A percentile compares a stretch with the other conserved stretches of the same genome.
Evolutionary conservation across 345 rosid species (phyloP).

Genomic region (Dovyalis caffra): DNA sequence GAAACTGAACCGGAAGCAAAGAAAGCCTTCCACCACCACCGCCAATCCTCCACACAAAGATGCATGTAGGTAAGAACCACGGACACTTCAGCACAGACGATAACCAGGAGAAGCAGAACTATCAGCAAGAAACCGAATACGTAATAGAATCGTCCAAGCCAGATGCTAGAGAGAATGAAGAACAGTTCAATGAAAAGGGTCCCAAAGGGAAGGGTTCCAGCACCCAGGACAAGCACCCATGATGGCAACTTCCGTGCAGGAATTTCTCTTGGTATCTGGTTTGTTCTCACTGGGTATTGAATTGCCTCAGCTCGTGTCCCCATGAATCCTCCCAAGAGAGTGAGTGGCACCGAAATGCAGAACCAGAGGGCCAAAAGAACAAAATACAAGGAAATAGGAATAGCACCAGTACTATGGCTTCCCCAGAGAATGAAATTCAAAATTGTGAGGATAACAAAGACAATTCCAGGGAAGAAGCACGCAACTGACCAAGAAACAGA

Average conservation of each 20-base stretch:
- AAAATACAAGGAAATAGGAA: constrained; percentile 73
- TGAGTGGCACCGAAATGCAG: constrained; percentile 80
- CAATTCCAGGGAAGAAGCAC: constrained; percentile 82
- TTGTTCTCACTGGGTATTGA: constrained; percentile 61
- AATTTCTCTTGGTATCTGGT: constrained; percentile 82
- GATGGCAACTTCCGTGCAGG: constrained; percentile 83
- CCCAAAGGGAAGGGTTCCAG: constrained; percentile 83
- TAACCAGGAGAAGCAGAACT: constrained; percentile 57
- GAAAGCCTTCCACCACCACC: constrained; percentile 94
- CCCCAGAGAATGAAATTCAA: constrained; percentile 77
- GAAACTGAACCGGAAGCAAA: constrained; percentile 82
- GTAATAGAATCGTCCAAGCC: constrained; percentile 81
- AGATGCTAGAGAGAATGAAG: constrained; percentile 82
- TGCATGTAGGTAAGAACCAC: constrained; percentile 85
- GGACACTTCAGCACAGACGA: constrained; percentile 78
- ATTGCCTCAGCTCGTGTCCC: constrained; percentile 69
- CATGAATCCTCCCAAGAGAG: constrained; percentile 71
- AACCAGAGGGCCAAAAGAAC: constrained; percentile 74
- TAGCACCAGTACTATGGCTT: constrained; percentile 74
- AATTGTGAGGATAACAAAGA: constrained; percentile 62
- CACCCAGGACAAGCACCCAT: constrained; percentile 86
- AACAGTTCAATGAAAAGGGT: constrained; percentile 75
- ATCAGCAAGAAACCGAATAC: constrained; percentile 76
- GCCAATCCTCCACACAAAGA: constrained; percentile 87
- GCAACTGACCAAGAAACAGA: constrained; percentile 70